A percentile compares a stretch with the other conserved stretches of the same genome.
These are phyloP conservation scores for Phytophthora nicotianae DNA, from an alignment of 352 stramenopile genomes.

Conservation along the genomic window DNA sequence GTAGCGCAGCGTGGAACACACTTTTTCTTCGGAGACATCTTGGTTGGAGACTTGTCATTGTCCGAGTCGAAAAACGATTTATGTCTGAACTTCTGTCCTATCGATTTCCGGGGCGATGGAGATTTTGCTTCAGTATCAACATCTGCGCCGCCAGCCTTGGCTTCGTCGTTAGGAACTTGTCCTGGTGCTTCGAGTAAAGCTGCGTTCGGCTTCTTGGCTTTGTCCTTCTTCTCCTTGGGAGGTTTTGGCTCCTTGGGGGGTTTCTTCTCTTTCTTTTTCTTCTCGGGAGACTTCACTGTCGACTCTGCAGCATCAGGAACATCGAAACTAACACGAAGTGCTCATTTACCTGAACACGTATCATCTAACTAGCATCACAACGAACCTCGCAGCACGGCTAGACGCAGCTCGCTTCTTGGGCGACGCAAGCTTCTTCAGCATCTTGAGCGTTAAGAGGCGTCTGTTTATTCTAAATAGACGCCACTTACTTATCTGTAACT, in stretches of 20 bases:
- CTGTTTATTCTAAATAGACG: background rate
- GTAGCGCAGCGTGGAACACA: background rate
- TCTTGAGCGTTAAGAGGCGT: constrained; percentile 11
- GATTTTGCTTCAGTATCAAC: constrained; percentile 9
- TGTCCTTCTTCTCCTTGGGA: constrained; percentile 27
- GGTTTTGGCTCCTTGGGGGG: constrained; percentile 5
- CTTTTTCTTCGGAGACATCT: constrained; percentile 35
- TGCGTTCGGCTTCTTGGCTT: constrained; percentile 19
- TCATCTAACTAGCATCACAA: background rate
- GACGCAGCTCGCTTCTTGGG: constrained; percentile 24
- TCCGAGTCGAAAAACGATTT: constrained; percentile 18
- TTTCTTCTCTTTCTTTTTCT: constrained; percentile 23
- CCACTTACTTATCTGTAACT: background rate
- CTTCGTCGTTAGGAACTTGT: constrained; percentile 12
- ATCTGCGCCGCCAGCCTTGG: constrained; percentile 5
- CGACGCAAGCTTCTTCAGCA: constrained; percentile 62
- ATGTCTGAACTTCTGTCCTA: constrained; percentile 17
- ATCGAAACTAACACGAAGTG: constrained; percentile 4
- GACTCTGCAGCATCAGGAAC: constrained; percentile 8
- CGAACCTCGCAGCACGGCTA: background rate
- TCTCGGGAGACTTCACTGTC: constrained; percentile 9
- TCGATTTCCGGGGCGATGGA: constrained; percentile 24
- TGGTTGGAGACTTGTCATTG: constrained; percentile 21
- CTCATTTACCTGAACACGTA: constrained; percentile 2
- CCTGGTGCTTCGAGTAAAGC: constrained; percentile 1